Conservation (phyloP, 371 early-diverging fungal genomes). For the Lichtheimia hyalospora region DNA sequence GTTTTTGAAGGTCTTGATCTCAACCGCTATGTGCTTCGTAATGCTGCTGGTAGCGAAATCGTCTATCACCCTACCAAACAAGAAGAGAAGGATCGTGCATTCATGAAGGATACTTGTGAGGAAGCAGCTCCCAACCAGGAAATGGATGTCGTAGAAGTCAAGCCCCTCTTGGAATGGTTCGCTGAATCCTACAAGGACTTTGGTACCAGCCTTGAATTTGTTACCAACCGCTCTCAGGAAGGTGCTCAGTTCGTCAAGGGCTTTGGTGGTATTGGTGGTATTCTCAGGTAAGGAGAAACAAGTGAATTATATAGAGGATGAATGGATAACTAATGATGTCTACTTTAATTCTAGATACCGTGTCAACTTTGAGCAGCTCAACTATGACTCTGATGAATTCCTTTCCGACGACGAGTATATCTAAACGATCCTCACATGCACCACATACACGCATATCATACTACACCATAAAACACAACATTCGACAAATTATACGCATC, state of each 20-base stretch:
- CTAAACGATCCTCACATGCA: slow-evolving; percentile 6
- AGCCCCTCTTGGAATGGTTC: slow-evolving; percentile 92
- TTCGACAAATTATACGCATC: no score
- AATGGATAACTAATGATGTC: neutral
- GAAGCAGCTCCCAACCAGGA: slow-evolving; percentile 61
- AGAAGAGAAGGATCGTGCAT: slow-evolving; percentile 71
- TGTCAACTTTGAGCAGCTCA: slow-evolving; percentile 77
- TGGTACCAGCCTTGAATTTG: slow-evolving; percentile 88
- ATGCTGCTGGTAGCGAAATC: slow-evolving; percentile 57
- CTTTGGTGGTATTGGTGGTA: slow-evolving; percentile 97
- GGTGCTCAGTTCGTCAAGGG: slow-evolving; percentile 98
- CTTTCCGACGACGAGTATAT: slow-evolving; percentile 35
- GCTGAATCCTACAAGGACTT: slow-evolving; percentile 95
- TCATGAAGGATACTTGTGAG: slow-evolving; percentile 18
- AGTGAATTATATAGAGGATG: neutral
- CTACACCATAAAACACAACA: no score
- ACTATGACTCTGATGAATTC: slow-evolving; percentile 57
- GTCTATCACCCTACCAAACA: slow-evolving; percentile 75
- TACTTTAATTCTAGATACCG: slow-evolving; percentile 68
- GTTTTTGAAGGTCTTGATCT: slow-evolving; percentile 92
- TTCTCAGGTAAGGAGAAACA: slow-evolving; percentile 15
- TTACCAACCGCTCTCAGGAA: slow-evolving; percentile 94
- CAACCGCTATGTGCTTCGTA: slow-evolving; percentile 66
- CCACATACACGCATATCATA: no score
- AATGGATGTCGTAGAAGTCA: slow-evolving; percentile 76